Evolutionary conservation across 2,329 filamentous ascomycete genomes (phyloP), one percentile per base, ranked within the genome.

Genomic region (Calonectria hawksworthii): DNA sequence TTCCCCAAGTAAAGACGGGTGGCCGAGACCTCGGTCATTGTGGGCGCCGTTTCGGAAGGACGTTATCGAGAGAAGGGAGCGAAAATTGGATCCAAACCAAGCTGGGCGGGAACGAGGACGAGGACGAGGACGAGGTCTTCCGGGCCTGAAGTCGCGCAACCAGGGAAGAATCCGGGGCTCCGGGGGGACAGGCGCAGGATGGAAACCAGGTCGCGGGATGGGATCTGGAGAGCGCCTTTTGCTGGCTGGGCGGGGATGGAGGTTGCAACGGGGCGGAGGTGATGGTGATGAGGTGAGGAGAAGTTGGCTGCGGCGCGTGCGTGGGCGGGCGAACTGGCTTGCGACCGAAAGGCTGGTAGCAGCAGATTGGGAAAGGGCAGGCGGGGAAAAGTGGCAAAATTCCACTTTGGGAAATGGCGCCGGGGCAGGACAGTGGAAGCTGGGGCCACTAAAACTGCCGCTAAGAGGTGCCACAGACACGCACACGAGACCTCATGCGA

Each of bases 1-100:
- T 99, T 99, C 87, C 96, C 96, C 89, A 99, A 90, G 89, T 99
- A 99, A 81, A 99, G 94, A 89, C 97, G 93, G 84, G 96, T 99
- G 80, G 94, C 94, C 78, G 96, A 98, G 80, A 98, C 96, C 89
- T 98, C 95, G 83, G 92, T 94, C 92, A 95, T 96, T 66, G 86
- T 86, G 90, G 84, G 80, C 79, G 81, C 73, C 77, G 36, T 70
- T 26, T 70, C 34, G 68, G 47, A 61, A 76, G 71, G 63, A 71
- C 50, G 32, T 21, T 47, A 75, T 74, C 63, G 67, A 68, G 61
- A 67, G 68, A 77, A 75, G 68, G 54, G 59, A 69, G 75, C 66
- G 59, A 74, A 66, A 73, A 52, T 64, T 50, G 68, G 72, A 76
- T 78, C 77, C 79, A 77, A 76, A 59, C 56, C 56, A 41, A 63